These are phyloP conservation scores for Trypanosoma melophagium DNA, from an alignment of 208 protist genomes.

Conservation along the genomic window DNA sequence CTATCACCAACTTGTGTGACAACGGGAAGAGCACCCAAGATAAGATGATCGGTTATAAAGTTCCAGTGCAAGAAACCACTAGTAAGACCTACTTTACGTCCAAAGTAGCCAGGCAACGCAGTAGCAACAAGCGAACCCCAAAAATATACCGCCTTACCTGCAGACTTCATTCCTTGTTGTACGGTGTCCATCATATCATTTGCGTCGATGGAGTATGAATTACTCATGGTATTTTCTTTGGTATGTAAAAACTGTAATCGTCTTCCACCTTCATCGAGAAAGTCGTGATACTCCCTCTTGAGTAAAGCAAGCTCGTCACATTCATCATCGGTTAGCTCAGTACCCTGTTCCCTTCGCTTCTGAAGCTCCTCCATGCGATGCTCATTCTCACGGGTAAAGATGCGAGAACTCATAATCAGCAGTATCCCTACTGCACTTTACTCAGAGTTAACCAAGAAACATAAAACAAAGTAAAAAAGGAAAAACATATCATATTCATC, in stretches of 20 bases:
- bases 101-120: constrained; percentile 76
- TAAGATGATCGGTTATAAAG: constrained; percentile 64
- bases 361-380: constrained; percentile 37
- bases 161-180: constrained; percentile 22
- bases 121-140: constrained; percentile 82
- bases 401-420: constrained; percentile 4
- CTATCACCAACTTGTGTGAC: constrained; percentile 78
- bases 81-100: constrained; percentile 66
- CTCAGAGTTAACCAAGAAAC: not conserved
- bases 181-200: constrained; percentile 7
- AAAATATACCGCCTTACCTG: constrained; percentile 75
- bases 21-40: constrained; percentile 85
- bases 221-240: not conserved
- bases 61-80: constrained; percentile 85
- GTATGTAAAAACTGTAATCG: constrained; percentile 25
- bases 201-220: too few relatives aligned
- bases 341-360: constrained; percentile 20
- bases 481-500: too few relatives aligned
- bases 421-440: too few relatives aligned
- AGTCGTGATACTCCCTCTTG: constrained; percentile 53
- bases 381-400: constrained; percentile 58
- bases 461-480: too few relatives aligned
- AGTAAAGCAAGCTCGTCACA: constrained; percentile 42
- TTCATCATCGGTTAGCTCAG: constrained; percentile 37
- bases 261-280: constrained; percentile 53